These are phyloP conservation scores for Suillus decipiens DNA, from an alignment of 768 basidiomycete species.

Conservation along the genomic window DNA sequence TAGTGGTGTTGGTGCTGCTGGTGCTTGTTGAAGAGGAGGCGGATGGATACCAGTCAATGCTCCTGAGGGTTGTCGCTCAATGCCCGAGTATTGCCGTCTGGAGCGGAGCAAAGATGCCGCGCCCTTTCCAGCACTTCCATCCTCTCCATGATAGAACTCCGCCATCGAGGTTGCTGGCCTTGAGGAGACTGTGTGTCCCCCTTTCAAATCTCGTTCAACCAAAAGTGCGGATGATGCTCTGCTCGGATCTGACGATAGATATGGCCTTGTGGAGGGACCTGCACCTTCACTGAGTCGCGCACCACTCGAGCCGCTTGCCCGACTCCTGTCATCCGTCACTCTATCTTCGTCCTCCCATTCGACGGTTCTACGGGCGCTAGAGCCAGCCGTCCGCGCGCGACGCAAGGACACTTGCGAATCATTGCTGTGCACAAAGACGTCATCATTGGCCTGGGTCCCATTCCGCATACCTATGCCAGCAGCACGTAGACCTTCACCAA, in stretches of 20 bases:
- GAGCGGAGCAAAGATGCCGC: conserved; percentile 21
- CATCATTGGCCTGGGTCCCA: conserved; percentile 34
- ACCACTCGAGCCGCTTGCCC: conserved; percentile 25
- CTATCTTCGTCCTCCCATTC: conserved; percentile 30
- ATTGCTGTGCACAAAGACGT: conserved; percentile 36
- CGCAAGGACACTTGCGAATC: conserved; percentile 22
- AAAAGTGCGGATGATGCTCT: conserved; percentile 19
- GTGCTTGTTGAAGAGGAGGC: conserved; percentile 19
- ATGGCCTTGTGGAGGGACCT: conserved; percentile 22
- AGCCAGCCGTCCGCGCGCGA: conserved; percentile 13
- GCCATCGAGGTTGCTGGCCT: conserved; percentile 62
- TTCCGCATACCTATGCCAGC: conserved; percentile 58
- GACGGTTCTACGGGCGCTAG: conserved; percentile 14
- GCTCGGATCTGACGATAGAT: conserved; percentile 29
- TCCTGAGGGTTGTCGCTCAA: conserved; percentile 19
- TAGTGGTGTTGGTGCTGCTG: conserved; percentile 15
- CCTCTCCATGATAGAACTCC: conserved; percentile 39
- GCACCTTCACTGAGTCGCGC: conserved; percentile 21
- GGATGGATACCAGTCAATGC: conserved; percentile 17
- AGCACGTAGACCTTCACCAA: conserved; percentile 69
- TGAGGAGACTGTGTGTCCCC: conserved; percentile 20
- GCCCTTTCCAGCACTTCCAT: conserved; percentile 14
- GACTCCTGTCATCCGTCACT: conserved; percentile 24
- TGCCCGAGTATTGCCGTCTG: conserved; percentile 21
- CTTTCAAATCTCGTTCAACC: conserved; percentile 25